Conservation (phyloP, 2,329 filamentous ascomycete genomes). For the Pestalotiopsis sp. region DNA sequence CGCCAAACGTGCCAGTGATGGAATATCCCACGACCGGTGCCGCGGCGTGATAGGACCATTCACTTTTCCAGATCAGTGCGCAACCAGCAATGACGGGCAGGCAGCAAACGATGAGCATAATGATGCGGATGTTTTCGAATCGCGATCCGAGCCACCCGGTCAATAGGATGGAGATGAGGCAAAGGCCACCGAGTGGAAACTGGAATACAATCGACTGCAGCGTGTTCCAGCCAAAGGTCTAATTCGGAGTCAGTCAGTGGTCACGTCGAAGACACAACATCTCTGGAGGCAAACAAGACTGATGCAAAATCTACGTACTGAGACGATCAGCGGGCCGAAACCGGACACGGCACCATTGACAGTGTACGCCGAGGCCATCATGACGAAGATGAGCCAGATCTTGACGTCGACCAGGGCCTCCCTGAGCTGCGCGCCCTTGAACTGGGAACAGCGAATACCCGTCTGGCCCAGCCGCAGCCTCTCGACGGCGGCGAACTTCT, state of each 20-base stretch:
- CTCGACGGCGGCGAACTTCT: constrained; percentile 65
- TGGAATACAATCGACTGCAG: constrained; percentile 71
- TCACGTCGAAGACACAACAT: background rate
- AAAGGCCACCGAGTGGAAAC: constrained; percentile 72
- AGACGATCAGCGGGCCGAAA: constrained; percentile 71
- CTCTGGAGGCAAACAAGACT: background rate
- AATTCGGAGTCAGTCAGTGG: background rate
- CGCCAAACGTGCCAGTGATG: constrained; percentile 72
- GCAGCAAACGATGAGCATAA: constrained; percentile 65
- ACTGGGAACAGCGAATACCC: constrained; percentile 59
- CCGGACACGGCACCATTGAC: constrained; percentile 71
- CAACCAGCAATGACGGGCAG: constrained; percentile 75
- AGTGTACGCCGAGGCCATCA: constrained; percentile 71
- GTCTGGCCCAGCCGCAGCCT: constrained; percentile 62
- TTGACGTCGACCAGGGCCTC: constrained; percentile 62
- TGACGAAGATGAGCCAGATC: constrained; percentile 62
- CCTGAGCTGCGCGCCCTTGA: constrained; percentile 59
- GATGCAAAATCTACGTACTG: constrained; percentile 19
- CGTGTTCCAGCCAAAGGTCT: constrained; percentile 65
- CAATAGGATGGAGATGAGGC: constrained; percentile 63
- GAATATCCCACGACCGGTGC: constrained; percentile 71
- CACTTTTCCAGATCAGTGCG: constrained; percentile 70
- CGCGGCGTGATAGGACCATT: constrained; percentile 63
- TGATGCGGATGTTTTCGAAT: constrained; percentile 62
- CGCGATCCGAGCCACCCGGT: constrained; percentile 65